phyloP scores from a whole-genome alignment of 2,329 filamentous ascomycete species.

The Fusarium coffeatum region DNA sequence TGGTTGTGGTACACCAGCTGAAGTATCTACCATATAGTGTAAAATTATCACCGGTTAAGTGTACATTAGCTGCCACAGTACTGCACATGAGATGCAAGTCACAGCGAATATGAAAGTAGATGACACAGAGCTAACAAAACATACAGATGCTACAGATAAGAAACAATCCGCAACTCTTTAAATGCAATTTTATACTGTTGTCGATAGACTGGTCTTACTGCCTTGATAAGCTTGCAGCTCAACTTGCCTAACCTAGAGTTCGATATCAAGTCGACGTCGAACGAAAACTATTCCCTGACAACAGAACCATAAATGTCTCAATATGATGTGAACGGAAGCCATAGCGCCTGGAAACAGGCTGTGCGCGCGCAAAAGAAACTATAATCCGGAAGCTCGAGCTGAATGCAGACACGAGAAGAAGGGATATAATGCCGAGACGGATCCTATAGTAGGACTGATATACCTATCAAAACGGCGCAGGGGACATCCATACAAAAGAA shows the following conservation, averaged over 20 bases:
- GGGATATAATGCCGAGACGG: slow-evolving; percentile 10
- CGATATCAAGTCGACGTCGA: neutral
- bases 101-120: neutral
- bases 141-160: neutral
- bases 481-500: neutral
- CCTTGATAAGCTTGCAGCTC: neutral
- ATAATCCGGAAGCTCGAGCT: slow-evolving; percentile 6
- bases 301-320: neutral
- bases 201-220: neutral
- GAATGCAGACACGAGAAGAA: neutral
- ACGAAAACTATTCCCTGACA: neutral
- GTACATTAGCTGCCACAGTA: neutral
- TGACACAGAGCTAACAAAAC: neutral
- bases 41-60: no score
- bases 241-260: slow-evolving; percentile 9
- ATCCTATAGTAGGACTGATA: neutral
- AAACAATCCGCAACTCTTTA: neutral
- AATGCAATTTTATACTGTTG: neutral
- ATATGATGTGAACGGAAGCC: slow-evolving; percentile 3
- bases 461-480: slow-evolving; percentile 4
- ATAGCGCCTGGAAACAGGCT: slow-evolving; percentile 2
- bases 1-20: neutral
- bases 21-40: neutral
- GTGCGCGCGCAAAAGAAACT: neutral
- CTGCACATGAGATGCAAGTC: neutral